Percentiles rank a stretch among this genome's conserved stretches.
phyloP scores from a whole-genome alignment of 1,139 yeast genomes.

The Torulaspora globosa region DNA sequence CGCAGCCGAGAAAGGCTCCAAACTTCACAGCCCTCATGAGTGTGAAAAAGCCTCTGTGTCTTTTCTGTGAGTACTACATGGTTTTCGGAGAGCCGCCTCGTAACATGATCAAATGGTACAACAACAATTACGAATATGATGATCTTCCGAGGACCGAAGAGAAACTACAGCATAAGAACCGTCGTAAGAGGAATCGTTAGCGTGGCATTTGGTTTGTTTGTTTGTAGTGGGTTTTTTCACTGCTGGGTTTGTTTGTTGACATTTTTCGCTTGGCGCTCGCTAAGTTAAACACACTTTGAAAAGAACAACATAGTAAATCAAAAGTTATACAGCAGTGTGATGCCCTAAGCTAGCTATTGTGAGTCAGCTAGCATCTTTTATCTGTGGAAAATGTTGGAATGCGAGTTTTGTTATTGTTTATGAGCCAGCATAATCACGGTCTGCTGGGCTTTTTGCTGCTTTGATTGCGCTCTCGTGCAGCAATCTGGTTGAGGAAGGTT shows the following conservation, averaged over 20 bases:
- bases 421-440: not conserved
- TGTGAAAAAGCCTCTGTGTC: slow-evolving; percentile 40
- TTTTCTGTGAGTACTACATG: slow-evolving; percentile 58
- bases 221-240: slow-evolving; percentile 2
- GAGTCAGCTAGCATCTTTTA: not conserved
- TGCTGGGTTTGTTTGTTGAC: slow-evolving; percentile 14
- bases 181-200: slow-evolving; percentile 22
- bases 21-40: slow-evolving; percentile 30
- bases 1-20: slow-evolving; percentile 20
- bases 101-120: slow-evolving; percentile 48
- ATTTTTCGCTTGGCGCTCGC: slow-evolving; percentile 9
- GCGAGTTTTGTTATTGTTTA: not conserved
- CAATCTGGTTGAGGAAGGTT: not conserved
- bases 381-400: not conserved
- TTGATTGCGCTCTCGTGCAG: too few species aligned
- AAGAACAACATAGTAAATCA: not conserved
- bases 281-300: not conserved
- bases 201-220: not conserved
- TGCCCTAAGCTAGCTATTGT: not conserved
- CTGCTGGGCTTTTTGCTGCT: not conserved
- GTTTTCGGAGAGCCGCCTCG: slow-evolving; percentile 52
- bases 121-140: slow-evolving; percentile 34
- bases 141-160: slow-evolving; percentile 21
- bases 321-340: not conserved
- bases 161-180: slow-evolving; percentile 10